Percentiles rank a stretch among this genome's conserved stretches.
phyloP scores from a whole-genome alignment of 1,284 basidiomycete genomes.

The Ustilago curta region DNA sequence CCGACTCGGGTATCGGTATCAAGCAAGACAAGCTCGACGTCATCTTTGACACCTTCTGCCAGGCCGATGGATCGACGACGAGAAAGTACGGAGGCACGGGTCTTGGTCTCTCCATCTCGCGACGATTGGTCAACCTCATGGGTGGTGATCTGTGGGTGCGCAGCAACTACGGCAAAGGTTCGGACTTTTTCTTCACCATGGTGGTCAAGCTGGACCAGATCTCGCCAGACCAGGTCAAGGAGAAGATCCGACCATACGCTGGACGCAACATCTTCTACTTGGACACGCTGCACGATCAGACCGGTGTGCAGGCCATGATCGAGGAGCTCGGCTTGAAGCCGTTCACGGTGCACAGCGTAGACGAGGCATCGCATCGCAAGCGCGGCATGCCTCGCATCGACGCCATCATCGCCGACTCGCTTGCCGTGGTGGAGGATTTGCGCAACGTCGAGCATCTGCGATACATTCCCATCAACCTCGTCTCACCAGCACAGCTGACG shows the following conservation, averaged over 20 bases:
- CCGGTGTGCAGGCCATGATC: slow-evolving; percentile 82
- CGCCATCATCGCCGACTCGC: slow-evolving; percentile 92
- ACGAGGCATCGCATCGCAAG: slow-evolving; percentile 79
- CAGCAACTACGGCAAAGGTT: slow-evolving; percentile 86
- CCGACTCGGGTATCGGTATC: slow-evolving; percentile 98
- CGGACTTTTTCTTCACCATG: slow-evolving; percentile 97
- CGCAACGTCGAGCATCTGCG: slow-evolving; percentile 92
- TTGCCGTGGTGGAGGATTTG: slow-evolving; percentile 85
- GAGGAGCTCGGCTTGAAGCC: slow-evolving; percentile 84
- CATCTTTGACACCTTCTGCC: slow-evolving; percentile 99
- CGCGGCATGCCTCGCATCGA: slow-evolving; percentile 89
- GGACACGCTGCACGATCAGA: slow-evolving; percentile 83
- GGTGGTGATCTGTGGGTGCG: slow-evolving; percentile 99
- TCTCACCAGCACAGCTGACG: slow-evolving; percentile 73
- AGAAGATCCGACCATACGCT: slow-evolving; percentile 66
- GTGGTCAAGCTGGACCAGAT: slow-evolving; percentile 67
- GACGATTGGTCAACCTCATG: slow-evolving; percentile 96
- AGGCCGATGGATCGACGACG: slow-evolving; percentile 82
- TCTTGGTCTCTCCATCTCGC: slow-evolving; percentile 78
- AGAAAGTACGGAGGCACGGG: slow-evolving; percentile 96
- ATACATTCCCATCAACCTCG: slow-evolving; percentile 96
- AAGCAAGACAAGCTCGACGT: slow-evolving; percentile 98
- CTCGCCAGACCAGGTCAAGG: slow-evolving; percentile 57
- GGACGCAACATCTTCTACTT: slow-evolving; percentile 80
- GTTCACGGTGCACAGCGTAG: slow-evolving; percentile 81